Base-by-base conservation (phyloP, 176 grass and related monocot genomes). In the Lolium perenne region DNA sequence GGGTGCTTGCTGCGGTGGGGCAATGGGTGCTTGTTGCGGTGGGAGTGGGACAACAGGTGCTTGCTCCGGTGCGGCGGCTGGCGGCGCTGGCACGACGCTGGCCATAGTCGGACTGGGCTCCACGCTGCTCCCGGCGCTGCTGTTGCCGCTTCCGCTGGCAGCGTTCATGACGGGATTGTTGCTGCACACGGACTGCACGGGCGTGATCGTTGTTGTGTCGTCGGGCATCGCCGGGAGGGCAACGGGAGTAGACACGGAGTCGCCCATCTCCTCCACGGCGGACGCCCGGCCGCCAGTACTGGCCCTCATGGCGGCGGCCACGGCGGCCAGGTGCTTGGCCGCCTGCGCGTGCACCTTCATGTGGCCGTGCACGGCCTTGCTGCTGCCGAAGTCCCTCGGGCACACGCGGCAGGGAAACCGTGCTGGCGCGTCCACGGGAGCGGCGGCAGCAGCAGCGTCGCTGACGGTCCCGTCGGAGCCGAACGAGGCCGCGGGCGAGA, bases 281-380 rank as follows among this genome's bases (percentile, higher is more conserved):
- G 70, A 85, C 12, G 67, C 49, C 0, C 0, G 32, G 22, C 57
- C 50, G 1, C 2, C 45, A n/a, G n/a, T n/a, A 22, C 2, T 2
- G 32, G 61, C 4, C 0, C 17, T 8, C 11, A 14, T 14, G 29
- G 49, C 9, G 32, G 32, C 32, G 32, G 32, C 32, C 32, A 35
- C 32, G 3, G 32, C 32, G 32, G 32, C 32, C 32, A 35, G 32
- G 32, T 35, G 32, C 32, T 80, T 26, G 47, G 7, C 25, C 38
- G 4, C 61, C 38, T 21, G 13, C 47, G 46, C 68, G 51, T 86
- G 88, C 53, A 90, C 78, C 40, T 78, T 77, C 83, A 86, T 82
- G 78, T 90, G 88, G 0, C 88, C 88, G 21, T 77, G 15, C 43
- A 86, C 62, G 0, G 83, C 62, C 43, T 86, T 86, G 4, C 5